phyloP scores from a whole-genome alignment of 1,139 yeast genomes.

The Hemisphaericaspora xylofermentans region DNA sequence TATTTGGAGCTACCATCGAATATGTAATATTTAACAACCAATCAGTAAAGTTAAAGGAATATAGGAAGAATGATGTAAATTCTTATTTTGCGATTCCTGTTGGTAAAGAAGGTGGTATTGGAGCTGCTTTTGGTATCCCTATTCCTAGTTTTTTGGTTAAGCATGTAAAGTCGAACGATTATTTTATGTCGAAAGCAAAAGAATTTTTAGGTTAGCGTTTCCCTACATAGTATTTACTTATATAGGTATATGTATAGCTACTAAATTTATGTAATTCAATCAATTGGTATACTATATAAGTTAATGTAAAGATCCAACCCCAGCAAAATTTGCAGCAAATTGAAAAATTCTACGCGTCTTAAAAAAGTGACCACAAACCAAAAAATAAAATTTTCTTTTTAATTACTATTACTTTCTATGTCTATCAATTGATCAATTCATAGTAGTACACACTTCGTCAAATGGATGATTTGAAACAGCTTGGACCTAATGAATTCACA shows the following conservation, averaged over 20 bases:
- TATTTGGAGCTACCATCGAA: constrained; percentile 18
- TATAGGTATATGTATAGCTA: too few species aligned
- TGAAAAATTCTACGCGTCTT: too few species aligned
- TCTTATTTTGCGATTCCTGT: constrained; percentile 28
- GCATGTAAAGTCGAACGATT: constrained; percentile 26
- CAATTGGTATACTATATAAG: too few species aligned
- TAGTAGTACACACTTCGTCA: neutral
- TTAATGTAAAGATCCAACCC: too few species aligned
- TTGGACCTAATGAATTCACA: constrained; percentile 15
- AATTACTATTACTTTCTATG: too few species aligned
- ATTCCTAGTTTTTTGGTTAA: constrained; percentile 31
- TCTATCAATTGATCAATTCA: too few species aligned
- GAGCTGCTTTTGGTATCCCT: constrained; percentile 26
- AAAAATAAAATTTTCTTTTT: too few species aligned
- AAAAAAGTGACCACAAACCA: too few species aligned
- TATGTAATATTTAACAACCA: constrained; percentile 18
- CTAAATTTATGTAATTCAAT: too few species aligned
- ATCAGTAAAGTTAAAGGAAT: constrained; percentile 14
- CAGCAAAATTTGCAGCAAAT: too few species aligned
- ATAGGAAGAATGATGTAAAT: constrained; percentile 10
- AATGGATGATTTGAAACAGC: constrained; percentile 31
- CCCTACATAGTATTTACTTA: too few species aligned
- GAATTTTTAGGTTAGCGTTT: neutral
- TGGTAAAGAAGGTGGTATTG: constrained; percentile 38
- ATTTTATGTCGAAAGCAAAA: constrained; percentile 6